Evolutionary conservation across 1,284 basidiomycete genomes (phyloP).

Genomic region (Wolfiporia cocos): DNA sequence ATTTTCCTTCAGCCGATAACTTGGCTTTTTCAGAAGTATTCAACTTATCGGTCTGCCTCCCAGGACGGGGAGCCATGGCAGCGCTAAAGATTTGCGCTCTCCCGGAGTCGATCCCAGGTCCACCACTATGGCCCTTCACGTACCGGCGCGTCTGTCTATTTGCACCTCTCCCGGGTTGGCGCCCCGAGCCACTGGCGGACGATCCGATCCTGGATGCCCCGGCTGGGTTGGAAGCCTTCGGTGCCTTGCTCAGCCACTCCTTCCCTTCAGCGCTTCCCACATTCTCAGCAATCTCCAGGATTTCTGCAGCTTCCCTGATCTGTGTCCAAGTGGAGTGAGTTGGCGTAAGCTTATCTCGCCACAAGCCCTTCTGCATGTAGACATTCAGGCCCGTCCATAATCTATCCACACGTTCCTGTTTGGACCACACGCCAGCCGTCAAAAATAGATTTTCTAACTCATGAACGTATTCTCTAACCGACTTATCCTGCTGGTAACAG

Average conservation of each 20-base stretch:
- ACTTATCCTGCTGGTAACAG: slow-evolving; percentile 10
- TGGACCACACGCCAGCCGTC: slow-evolving; percentile 25
- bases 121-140: background rate
- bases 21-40: no score
- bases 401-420: slow-evolving; percentile 25
- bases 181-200: background rate
- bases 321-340: slow-evolving; percentile 6
- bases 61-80: no score
- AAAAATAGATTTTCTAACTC: slow-evolving; percentile 27
- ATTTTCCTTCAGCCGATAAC: slow-evolving; percentile 1
- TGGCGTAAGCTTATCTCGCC: slow-evolving; percentile 23
- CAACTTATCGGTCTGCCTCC: no score
- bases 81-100: no score
- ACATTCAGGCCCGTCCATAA: slow-evolving; percentile 28
- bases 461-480: slow-evolving; percentile 22
- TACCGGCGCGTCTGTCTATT: background rate
- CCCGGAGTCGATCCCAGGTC: background rate
- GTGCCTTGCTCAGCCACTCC: background rate
- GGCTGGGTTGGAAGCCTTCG: background rate
- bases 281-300: slow-evolving; percentile 9
- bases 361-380: slow-evolving; percentile 25
- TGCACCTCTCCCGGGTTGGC: background rate
- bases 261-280: background rate
- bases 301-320: slow-evolving; percentile 10
- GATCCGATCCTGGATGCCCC: background rate